Percentiles rank a stretch among this genome's conserved stretches.
These are phyloP conservation scores for Ceriops zippeliana DNA, from an alignment of 345 rosid genomes.

Conservation along the genomic window DNA sequence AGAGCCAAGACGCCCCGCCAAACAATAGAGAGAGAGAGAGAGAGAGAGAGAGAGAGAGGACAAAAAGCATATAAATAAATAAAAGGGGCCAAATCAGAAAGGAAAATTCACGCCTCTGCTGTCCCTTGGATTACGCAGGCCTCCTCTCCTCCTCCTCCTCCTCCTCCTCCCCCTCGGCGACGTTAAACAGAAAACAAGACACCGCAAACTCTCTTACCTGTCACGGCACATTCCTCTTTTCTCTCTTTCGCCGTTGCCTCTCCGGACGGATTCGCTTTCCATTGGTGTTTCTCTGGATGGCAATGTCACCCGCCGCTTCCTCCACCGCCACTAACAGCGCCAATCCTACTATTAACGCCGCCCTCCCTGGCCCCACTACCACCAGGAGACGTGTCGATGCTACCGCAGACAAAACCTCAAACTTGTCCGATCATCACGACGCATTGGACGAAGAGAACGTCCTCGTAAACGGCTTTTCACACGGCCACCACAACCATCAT, in stretches of 20 bases:
- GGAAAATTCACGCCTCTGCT: not conserved
- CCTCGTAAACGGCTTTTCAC: conserved; percentile 19
- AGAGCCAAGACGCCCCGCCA: too few species aligned
- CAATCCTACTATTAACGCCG: conserved; percentile 26
- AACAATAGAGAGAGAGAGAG: too few species aligned
- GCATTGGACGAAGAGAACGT: conserved; percentile 33
- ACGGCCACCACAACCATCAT: conserved; percentile 28
- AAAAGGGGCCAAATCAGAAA: not conserved
- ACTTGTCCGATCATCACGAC: conserved; percentile 22
- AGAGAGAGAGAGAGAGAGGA: too few species aligned
- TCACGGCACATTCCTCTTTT: not conserved
- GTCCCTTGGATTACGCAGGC: not conserved
- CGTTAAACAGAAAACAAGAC: too few species aligned
- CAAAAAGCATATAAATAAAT: not conserved
- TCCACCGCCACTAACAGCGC: conserved; percentile 49
- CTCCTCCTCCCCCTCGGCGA: too few species aligned
- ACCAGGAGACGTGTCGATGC: conserved; percentile 68
- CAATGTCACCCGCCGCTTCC: conserved; percentile 53
- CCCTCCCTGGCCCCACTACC: conserved; percentile 43
- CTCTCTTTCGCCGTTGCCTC: not conserved
- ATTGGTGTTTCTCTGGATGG: conserved; percentile 1
- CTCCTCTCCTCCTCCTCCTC: not conserved
- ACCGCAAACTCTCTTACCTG: too few species aligned
- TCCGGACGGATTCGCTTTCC: not conserved
- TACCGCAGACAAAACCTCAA: conserved; percentile 28